phyloP scores from a whole-genome alignment of 495 filamentous ascomycete genomes.

The Trichocladium antarcticum region DNA sequence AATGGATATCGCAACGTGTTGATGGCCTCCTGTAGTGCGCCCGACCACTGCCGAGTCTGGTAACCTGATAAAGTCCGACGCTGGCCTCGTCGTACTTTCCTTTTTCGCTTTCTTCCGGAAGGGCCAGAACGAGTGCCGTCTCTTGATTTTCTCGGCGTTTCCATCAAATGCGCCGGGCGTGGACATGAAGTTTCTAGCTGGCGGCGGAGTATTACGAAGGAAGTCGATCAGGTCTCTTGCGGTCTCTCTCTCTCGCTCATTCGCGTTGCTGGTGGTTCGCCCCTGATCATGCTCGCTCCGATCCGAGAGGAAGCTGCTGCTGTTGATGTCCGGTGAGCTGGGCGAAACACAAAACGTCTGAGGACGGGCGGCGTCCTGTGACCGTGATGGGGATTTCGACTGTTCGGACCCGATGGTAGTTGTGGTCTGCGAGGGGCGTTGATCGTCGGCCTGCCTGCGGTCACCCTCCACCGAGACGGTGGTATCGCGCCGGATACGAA shows the following conservation, averaged over 20 bases:
- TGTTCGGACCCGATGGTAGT: constrained; percentile 2
- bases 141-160: constrained; percentile 2
- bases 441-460: not conserved
- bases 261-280: not conserved
- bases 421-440: not conserved
- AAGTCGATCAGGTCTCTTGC: constrained; percentile 30
- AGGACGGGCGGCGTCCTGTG: constrained; percentile 6
- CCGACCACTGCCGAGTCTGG: constrained; percentile 39
- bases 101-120: constrained; percentile 5
- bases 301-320: no score
- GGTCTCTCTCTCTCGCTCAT: constrained; percentile 8
- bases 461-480: not conserved
- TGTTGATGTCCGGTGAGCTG: constrained; percentile 11
- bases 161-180: constrained; percentile 15
- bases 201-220: constrained; percentile 32
- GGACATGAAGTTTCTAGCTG: constrained; percentile 31
- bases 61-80: constrained; percentile 25
- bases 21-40: constrained; percentile 30
- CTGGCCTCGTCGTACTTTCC: not conserved
- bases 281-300: no score
- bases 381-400: constrained; percentile 6
- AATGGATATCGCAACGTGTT: constrained; percentile 44
- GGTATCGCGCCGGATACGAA: constrained; percentile 5
- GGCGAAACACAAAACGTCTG: constrained; percentile 16
- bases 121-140: constrained; percentile 8